Evolutionary conservation across 805 yeast genomes (phyloP).

Genomic region (Candida easanensis): DNA sequence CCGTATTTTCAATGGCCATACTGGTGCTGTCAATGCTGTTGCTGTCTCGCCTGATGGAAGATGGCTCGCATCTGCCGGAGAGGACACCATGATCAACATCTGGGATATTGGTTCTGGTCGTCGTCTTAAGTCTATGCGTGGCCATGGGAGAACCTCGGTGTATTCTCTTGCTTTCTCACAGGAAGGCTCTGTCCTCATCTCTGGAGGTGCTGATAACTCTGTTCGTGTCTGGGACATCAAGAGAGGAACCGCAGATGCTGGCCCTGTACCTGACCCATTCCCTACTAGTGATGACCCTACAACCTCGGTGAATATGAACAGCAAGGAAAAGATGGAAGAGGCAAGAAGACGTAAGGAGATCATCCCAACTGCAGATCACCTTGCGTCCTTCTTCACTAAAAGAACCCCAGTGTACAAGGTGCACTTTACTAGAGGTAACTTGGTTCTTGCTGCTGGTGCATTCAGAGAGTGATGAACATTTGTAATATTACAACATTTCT

Average conservation of each 20-base stretch:
- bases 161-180: constrained; percentile 80
- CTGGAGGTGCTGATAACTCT: constrained; percentile 90
- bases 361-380: constrained; percentile 82
- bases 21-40: constrained; percentile 80
- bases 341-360: constrained; percentile 62
- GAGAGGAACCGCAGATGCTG: constrained; percentile 75
- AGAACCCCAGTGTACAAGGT: constrained; percentile 92
- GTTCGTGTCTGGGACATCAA: constrained; percentile 96
- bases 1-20: constrained; percentile 88
- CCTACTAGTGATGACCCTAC: constrained; percentile 27
- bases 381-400: constrained; percentile 92
- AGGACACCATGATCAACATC: constrained; percentile 80
- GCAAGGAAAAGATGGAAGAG: constrained; percentile 39
- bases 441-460: constrained; percentile 93
- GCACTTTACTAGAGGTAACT: constrained; percentile 84
- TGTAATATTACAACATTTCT: background rate
- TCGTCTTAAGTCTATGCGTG: constrained; percentile 85
- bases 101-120: constrained; percentile 96
- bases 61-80: constrained; percentile 94
- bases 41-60: constrained; percentile 97
- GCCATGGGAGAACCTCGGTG: constrained; percentile 86
- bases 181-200: constrained; percentile 86
- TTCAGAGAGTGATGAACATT: constrained; percentile 35
- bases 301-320: constrained; percentile 22
- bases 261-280: constrained; percentile 74